Base-by-base conservation (phyloP, 768 basidiomycete species). In the Boletellus ananiceps region DNA sequence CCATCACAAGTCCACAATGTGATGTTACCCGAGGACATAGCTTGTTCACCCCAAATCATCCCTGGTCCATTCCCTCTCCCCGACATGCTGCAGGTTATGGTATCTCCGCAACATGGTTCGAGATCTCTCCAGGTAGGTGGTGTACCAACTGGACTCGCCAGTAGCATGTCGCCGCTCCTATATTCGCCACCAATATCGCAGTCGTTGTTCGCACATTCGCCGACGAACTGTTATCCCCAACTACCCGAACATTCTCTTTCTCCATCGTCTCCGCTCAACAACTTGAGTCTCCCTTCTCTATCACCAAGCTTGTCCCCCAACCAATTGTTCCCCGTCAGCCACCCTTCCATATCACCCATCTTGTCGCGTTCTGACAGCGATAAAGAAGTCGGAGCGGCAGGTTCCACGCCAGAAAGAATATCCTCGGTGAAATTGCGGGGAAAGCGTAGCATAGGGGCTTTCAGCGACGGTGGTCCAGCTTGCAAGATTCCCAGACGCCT, bases 21-120 rank as follows among this genome's bases (percentile, higher is more conserved):
- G 12, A 51, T 54, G 51, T 54, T 23, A 0, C 56, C 23, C 0
- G 64, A 65, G 8, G 66, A 68, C 0, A 50, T 65, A 0, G 63
- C 56, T 0, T 63, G 60, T 3, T 34, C 51, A 0, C 57, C 57
- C 0, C 49, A 52, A 33, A 13, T 19, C 9, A 14, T 21, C 4
- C 21, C 36, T 0, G 40, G 51, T 7, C 7, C 36, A 9, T 32
- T 34, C 25, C 32, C 35, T 37, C 29, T 15, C 37, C 16, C 34
- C 21, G n/a, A 31, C 5, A 23, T 40, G 6, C 31, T 48, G 1
- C 40, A 8, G 0, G 47, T 52, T 9, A 3, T 25, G 18, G 12
- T 25, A 15, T 38, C 49, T 0, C 40, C 49, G 6, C 42, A 44
- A 4, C 29, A 18, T 25, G 33, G 9, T 11, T 29, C 25, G 11